Evolutionary conservation across 2,329 filamentous ascomycete species (phyloP).

Genomic region (Phialophora chinensis): DNA sequence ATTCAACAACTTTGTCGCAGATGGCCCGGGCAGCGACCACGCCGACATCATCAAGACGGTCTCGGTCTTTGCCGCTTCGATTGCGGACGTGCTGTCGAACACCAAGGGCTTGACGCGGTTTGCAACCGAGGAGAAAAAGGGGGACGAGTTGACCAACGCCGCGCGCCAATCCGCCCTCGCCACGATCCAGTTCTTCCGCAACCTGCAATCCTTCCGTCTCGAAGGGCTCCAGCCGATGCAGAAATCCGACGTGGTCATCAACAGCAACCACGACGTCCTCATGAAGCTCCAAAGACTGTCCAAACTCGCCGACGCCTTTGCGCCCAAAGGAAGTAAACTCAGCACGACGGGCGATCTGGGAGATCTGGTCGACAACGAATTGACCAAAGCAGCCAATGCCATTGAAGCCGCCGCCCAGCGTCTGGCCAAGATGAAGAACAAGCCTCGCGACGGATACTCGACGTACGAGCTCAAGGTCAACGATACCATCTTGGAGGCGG

Average conservation of each 20-base stretch:
- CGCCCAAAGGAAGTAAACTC: conserved; percentile 84
- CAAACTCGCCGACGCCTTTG: conserved; percentile 89
- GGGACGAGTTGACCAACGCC: conserved; percentile 80
- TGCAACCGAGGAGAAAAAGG: conserved; percentile 93
- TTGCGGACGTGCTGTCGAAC: conserved; percentile 91
- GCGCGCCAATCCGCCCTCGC: conserved; percentile 83
- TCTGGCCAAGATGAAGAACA: conserved; percentile 90
- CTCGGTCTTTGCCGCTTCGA: conserved; percentile 85
- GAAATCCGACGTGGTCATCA: conserved; percentile 96
- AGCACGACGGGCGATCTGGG: conserved; percentile 76
- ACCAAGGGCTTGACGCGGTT: conserved; percentile 93
- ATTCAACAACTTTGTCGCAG: conserved; percentile 98
- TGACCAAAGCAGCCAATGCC: conserved; percentile 91
- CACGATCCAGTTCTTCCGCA: conserved; percentile 93
- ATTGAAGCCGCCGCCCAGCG: conserved; percentile 91
- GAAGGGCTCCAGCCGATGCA: conserved; percentile 88
- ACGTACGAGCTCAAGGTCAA: conserved; percentile 97
- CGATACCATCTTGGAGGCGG: conserved; percentile 91
- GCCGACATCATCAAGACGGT: conserved; percentile 92
- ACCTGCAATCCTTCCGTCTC: conserved; percentile 89
- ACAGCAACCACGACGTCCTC: conserved; percentile 95
- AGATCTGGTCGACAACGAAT: conserved; percentile 88
- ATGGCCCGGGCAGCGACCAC: conserved; percentile 88
- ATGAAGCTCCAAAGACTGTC: conserved; percentile 91
- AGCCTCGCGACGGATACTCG: conserved; percentile 92